Conservation (phyloP, 2,329 filamentous ascomycete species). For the Drechslerella stenobrocha region DNA sequence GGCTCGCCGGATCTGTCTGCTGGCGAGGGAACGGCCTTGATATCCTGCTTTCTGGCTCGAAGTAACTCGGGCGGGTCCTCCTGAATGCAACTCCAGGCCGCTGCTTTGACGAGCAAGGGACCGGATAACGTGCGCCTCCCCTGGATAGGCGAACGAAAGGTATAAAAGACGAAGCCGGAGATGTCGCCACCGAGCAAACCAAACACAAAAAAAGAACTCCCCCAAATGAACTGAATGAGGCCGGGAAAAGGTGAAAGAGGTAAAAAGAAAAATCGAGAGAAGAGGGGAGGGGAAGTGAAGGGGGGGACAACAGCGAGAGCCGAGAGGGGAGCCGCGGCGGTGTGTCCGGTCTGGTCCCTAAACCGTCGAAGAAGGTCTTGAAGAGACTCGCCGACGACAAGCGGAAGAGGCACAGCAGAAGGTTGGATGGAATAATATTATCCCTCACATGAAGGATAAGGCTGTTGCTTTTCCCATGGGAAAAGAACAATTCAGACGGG, state of each 20-base stretch:
- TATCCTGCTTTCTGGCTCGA: conserved; percentile 46
- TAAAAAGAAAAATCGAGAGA: conserved; percentile 16
- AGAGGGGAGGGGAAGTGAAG: conserved; percentile 8
- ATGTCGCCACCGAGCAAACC: conserved; percentile 2
- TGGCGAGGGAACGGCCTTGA: conserved; percentile 43
- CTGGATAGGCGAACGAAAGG: conserved; percentile 36
- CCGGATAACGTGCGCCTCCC: conserved; percentile 47
- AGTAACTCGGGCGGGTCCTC: conserved; percentile 40
- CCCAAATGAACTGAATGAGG: conserved; percentile 26
- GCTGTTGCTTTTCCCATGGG: conserved; percentile 48
- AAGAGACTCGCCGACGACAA: conserved; percentile 39
- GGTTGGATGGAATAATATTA: conserved; percentile 44
- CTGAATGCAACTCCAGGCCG: conserved; percentile 33
- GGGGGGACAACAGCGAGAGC: conserved; percentile 13
- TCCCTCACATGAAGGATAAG: conserved; percentile 48
- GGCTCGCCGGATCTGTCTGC: conserved; percentile 45
- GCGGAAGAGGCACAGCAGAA: conserved; percentile 46
- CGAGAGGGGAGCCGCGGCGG: conserved; percentile 36
- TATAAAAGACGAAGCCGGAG: conserved; percentile 48
- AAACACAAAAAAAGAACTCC: no score
- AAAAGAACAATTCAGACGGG: conserved; percentile 46
- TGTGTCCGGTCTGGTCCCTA: conserved; percentile 15
- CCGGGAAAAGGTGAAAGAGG: conserved; percentile 44
- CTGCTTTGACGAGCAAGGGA: conserved; percentile 34
- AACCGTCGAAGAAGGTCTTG: conserved; percentile 40